Base-by-base conservation (phyloP, 1,284 basidiomycete genomes). In the Ustilago tritici region DNA sequence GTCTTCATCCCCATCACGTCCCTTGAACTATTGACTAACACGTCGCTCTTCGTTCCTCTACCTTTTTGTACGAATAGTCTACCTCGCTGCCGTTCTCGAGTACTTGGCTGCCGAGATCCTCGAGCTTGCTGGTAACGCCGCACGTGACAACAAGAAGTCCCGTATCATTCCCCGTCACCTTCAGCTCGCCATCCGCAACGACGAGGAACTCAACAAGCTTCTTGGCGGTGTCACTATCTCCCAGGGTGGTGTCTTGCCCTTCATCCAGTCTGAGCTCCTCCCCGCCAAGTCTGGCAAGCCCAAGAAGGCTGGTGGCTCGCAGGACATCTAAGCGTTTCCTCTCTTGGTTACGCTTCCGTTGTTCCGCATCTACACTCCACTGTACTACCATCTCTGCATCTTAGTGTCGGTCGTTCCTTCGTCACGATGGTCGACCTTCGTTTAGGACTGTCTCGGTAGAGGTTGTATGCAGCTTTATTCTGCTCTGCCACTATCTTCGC, bases 161-260 rank as follows among this genome's bases (percentile, higher is more conserved):
- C 93, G 96, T 87, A 97, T 98, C 87, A 97, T 94, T 2, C 95
- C 95, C 32, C 93, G 94, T 80, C 94, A 95, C 87, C 87, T 95
- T 78, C 94, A 95, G 87, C 90, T 95, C 47, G 94, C 95, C 40
- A 98, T 98, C 83, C 93, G 95, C 77, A 95, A 95, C 65, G 96
- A 98, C 87, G 95, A 98, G 87, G 95, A 94, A 84, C 90, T 95
- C 17, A 88, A 89, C 83, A 84, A 88, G 53, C 86, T 89, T 55
- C 81, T 81, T 90, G 88, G 89, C 79, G 86, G 88, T 67, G 89
- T 89, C 47, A 89, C 89, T 46, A 90, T 90, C 75, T 88, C 89
- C 28, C 93, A 93, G 74, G 92, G 93, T 89, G 95, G 95, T 89
- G 95, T 98, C 4, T 87, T 98, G 76, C 95, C 95, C 19, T 95